Base-by-base conservation (phyloP, 108 stramenopile species). In the Pseudonitzschia multistriata region DNA sequence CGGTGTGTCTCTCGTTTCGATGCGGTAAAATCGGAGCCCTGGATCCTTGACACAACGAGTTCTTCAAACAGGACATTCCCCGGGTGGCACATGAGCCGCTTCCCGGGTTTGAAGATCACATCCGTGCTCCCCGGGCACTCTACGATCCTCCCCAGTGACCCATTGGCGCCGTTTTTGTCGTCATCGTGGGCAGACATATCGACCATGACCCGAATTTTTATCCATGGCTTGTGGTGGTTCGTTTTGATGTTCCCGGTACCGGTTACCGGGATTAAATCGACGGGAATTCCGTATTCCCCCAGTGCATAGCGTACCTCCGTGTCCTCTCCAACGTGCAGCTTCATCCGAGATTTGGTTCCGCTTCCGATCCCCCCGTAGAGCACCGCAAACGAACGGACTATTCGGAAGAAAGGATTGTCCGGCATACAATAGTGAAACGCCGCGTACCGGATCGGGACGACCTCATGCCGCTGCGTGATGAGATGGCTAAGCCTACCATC, bases 201-300 rank as follows among this genome's bases (percentile, higher is more conserved):
- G 24, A 64, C 6, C 3, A 64, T 42, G 22, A 21, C n/a, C 29
- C 62, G 37, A 25, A 39, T 47, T 5, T 42, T 40, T 7, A 75
- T 69, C 67, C 67, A 75, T 54, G 62, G 67, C 17, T 55, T 67
- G 21, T 34, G 39, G 6, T 62, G 48, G 25, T 62, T 69, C 5
- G 52, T 64, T 37, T 68, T 74, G 42, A 74, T 61, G 21, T 64
- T 60, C 19, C 66, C 74, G 27, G 35, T 63, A n/a, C 28, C 62
- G 10, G 67, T 52, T 4, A 68, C 62, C 8, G 74, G 74, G 19
- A 75, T 53, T 34, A 55, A 37, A 2, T 68, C 62, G 17, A 60
- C 56, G 24, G 74, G 74, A 21, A 75, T 69, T 11, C 74, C 74
- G 33, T 50, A 75, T 34, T 55, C 35, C 35, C 59, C 11, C 27